Evolutionary conservation across 2,329 filamentous ascomycete species (phyloP), one percentile per base, ranked within the genome.

Genomic region (Didymella pomorum): DNA sequence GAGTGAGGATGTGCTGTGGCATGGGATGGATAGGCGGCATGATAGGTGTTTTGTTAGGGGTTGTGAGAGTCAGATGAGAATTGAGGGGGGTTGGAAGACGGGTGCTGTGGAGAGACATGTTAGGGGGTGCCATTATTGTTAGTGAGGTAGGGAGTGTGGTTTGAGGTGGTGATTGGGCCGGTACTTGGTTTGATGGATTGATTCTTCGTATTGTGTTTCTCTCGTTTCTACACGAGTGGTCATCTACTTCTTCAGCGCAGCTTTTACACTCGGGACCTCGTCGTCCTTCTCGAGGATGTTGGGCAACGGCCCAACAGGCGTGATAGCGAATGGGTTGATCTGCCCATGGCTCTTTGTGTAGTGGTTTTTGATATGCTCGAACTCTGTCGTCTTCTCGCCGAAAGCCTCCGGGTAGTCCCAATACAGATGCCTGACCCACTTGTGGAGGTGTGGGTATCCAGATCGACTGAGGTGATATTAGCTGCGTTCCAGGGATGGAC

Each of bases 361-460:
- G 69, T 89, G 87, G 43, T 84, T 89, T 86, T 96, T 97, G 81
- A 98, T 98, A 79, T 99, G 95, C 76, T 96, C 86, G 76, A 96
- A 97, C 77, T 97, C 86, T 21, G 93, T 96, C 61, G 93, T 95
- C 61, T 93, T 95, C 50, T 90, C 86, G 63, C 82, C 81, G 80
- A 96, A 97, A 2, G 92, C 92, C 6, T 92, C 92, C 0, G 87
- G 82, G 23, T 87, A 76, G 66, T 89, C 89, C 68, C 66, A 60
- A 55, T 97, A 97, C 68, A 96, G 79, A 71, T 89, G 84, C 54
- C 91, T 84, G 79, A 97, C 78, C 93, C 93, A 97, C 59, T 80
- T 81, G 80, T 97, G 91, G 58, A 96, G 79, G 49, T 84, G 81
- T 26, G 93, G 93, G 75, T 95, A 97, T 2, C 92, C 92, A 8